A percentile compares a stretch with the other conserved stretches of the same genome.
Evolutionary conservation across 148 eudicot species (phyloP).

Genomic region (Chenopodium album): DNA sequence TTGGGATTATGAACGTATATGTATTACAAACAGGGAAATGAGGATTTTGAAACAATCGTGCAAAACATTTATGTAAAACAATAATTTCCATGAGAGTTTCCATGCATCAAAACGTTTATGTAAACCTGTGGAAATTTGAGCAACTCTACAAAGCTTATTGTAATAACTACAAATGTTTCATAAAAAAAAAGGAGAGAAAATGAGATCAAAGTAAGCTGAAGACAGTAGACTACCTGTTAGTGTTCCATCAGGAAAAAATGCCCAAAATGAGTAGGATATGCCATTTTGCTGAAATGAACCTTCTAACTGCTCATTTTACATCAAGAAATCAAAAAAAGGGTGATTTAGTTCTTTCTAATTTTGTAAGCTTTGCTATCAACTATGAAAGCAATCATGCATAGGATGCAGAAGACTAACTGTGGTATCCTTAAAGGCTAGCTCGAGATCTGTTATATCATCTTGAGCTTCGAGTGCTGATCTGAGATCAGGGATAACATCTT

Average conservation of each 20-base stretch:
- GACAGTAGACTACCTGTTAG: constrained; percentile 52
- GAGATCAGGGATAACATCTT: constrained; percentile 74
- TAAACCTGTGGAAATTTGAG: neutral
- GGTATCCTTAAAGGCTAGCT: constrained; percentile 55
- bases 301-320: constrained; percentile 51
- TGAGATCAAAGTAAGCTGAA: neutral
- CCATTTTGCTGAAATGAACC: constrained; percentile 68
- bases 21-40: neutral
- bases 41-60: neutral
- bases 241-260: constrained; percentile 76
- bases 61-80: too few relatives aligned
- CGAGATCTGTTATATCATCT: constrained; percentile 68
- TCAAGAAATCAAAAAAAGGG: neutral
- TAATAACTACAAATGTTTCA: neutral
- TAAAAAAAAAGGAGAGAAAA: neutral
- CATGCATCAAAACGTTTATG: too few relatives aligned
- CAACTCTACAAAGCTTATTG: neutral
- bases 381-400: neutral
- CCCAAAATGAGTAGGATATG: constrained; percentile 71
- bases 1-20: neutral
- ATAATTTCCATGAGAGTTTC: too few relatives aligned
- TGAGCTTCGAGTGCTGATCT: constrained; percentile 59
- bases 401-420: constrained; percentile 38
- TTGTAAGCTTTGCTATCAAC: neutral
- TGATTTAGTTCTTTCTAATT: neutral